Percentiles rank a stretch among this genome's conserved stretches.
phyloP scores from a whole-genome alignment of 2,329 filamentous ascomycete species.

The Moelleriella libera region DNA sequence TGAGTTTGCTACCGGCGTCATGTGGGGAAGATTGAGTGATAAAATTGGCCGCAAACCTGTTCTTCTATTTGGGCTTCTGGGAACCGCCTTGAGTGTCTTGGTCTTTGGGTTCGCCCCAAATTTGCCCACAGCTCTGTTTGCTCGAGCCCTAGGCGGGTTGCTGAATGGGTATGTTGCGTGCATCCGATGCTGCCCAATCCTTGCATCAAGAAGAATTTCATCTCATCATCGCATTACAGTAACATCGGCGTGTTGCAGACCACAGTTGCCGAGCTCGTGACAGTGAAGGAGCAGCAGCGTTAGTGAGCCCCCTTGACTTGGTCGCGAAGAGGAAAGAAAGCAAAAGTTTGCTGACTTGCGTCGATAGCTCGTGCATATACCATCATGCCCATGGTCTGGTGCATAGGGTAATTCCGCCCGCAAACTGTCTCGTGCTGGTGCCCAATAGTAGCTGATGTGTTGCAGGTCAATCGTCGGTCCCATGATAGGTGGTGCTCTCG shows the following conservation, averaged over 20 bases:
- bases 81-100: constrained; percentile 85
- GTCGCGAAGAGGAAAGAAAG: background rate
- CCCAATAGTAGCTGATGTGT: constrained; percentile 3
- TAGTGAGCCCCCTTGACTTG: constrained; percentile 20
- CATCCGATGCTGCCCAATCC: background rate
- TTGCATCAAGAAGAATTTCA: background rate
- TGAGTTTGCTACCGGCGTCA: constrained; percentile 81
- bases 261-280: constrained; percentile 87
- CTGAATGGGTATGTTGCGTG: constrained; percentile 63
- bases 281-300: constrained; percentile 86
- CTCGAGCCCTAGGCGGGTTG: constrained; percentile 76
- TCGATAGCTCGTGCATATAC: constrained; percentile 71
- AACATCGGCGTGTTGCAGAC: constrained; percentile 95
- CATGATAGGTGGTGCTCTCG: constrained; percentile 78
- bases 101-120: constrained; percentile 83
- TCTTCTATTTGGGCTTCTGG: constrained; percentile 73
- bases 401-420: constrained; percentile 81
- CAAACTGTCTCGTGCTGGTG: too few relatives aligned
- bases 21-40: constrained; percentile 91
- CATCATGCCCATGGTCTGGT: constrained; percentile 98
- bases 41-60: constrained; percentile 86
- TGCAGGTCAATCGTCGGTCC: constrained; percentile 77
- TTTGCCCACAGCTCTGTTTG: constrained; percentile 69
- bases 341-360: background rate
- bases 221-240: constrained; percentile 24